These are phyloP conservation scores for Globisporangium lucens DNA, from an alignment of 352 stramenopile species.

Conservation along the genomic window DNA sequence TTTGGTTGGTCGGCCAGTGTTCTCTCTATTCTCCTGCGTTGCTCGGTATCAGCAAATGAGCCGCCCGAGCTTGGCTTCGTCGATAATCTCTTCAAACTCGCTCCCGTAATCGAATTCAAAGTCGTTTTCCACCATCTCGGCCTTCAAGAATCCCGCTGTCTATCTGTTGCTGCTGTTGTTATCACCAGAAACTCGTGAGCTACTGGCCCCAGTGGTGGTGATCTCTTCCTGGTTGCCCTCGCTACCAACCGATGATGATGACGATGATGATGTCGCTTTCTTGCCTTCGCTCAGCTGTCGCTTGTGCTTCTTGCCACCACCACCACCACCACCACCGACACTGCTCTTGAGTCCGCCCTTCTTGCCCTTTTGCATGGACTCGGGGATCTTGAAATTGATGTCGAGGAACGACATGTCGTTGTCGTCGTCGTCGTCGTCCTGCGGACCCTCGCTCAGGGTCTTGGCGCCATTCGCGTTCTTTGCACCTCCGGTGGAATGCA, in stretches of 20 bases:
- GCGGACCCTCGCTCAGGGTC: not conserved
- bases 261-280: not conserved
- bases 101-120: constrained; percentile 65
- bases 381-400: constrained; percentile 42
- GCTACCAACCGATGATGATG: not conserved
- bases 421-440: constrained; percentile 28
- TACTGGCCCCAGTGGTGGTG: not conserved
- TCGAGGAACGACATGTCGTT: constrained; percentile 45
- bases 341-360: not conserved
- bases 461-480: not conserved
- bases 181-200: not conserved
- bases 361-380: constrained; percentile 25
- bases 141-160: constrained; percentile 10
- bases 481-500: not conserved
- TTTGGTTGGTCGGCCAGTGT: not conserved
- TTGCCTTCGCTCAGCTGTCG: constrained; percentile 5
- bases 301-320: constrained; percentile 6
- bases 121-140: constrained; percentile 29
- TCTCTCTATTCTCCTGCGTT: not conserved
- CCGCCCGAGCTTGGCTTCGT: constrained; percentile 53
- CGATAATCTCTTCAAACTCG: constrained; percentile 81
- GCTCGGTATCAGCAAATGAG: constrained; percentile 41
- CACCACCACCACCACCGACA: not conserved
- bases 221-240: constrained; percentile 24
- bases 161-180: constrained; percentile 6